Evolutionary conservation across 345 rosid genomes (phyloP).

Genomic region (Melaleuca alternifolia): DNA sequence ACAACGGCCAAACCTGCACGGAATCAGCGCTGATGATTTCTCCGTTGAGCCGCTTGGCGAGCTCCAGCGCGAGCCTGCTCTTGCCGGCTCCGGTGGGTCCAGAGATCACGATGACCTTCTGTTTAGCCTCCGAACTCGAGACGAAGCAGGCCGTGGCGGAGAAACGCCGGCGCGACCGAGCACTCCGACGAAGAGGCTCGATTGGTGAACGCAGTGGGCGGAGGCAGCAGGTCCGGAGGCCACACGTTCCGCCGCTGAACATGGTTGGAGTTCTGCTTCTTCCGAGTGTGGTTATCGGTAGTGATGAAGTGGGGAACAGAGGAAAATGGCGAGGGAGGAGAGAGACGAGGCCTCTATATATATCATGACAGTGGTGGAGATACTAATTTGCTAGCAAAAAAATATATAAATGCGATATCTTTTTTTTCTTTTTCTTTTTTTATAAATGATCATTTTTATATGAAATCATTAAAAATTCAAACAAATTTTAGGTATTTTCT

Average conservation of each 20-base stretch:
- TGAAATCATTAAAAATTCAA: neutral
- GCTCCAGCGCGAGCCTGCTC: conserved; percentile 78
- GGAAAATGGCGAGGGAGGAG: neutral
- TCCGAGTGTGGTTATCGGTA: neutral
- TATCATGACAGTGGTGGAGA: neutral
- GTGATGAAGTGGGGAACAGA: neutral
- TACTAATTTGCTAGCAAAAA: neutral
- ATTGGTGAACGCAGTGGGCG: conserved; percentile 14
- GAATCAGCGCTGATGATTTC: conserved; percentile 98
- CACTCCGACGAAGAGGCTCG: conserved; percentile 4
- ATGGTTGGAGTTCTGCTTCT: neutral
- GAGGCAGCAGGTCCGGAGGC: conserved; percentile 32
- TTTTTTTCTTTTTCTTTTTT: neutral
- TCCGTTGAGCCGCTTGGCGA: conserved; percentile 80
- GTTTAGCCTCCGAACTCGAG: conserved; percentile 17
- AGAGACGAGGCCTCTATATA: neutral
- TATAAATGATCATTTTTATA: neutral
- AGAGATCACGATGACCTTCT: conserved; percentile 73
- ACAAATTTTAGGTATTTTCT: neutral
- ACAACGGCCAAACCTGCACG: conserved; percentile 48
- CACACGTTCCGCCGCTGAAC: conserved; percentile 28
- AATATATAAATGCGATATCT: too few species aligned
- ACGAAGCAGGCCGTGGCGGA: conserved; percentile 19
- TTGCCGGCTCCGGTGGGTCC: conserved; percentile 96
- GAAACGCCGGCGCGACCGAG: conserved; percentile 11